Conservation (phyloP, 2,329 filamentous ascomycete genomes). For the Talaromyces sp. region DNA sequence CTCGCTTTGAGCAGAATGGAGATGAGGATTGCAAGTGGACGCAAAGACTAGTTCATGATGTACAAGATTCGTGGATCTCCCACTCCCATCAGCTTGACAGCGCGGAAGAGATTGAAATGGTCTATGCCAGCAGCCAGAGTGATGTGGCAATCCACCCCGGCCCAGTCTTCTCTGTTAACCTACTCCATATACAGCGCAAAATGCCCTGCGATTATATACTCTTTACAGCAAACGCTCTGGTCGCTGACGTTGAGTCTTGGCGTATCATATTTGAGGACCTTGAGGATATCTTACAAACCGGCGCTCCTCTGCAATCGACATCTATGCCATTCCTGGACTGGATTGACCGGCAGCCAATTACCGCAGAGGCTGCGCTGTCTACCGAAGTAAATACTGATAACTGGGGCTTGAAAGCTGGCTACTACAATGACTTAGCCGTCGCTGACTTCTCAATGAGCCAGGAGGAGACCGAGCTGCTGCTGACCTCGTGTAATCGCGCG, state of each 20-base stretch:
- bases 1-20: not conserved
- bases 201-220: not conserved
- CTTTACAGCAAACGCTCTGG: constrained; percentile 1
- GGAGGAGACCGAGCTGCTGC: not conserved
- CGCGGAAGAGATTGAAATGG: not conserved
- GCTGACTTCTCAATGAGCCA: not conserved
- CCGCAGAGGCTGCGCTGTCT: not conserved
- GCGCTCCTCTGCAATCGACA: not conserved
- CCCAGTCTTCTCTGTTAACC: not conserved
- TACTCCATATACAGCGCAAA: not conserved
- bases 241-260: constrained; percentile 10
- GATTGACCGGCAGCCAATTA: not conserved
- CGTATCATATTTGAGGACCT: constrained; percentile 9
- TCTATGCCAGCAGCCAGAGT: not conserved
- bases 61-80: not conserved
- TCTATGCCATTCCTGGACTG: not conserved
- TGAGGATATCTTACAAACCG: not conserved
- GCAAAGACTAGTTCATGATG: not conserved
- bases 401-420: not conserved
- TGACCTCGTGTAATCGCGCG: constrained; percentile 6
- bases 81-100: no score
- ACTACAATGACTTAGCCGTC: not conserved
- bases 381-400: not conserved
- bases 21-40: not conserved
- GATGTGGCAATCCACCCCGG: not conserved